Conservation (phyloP, 106 monocot species). For the Phalaenopsis equestris region DNA sequence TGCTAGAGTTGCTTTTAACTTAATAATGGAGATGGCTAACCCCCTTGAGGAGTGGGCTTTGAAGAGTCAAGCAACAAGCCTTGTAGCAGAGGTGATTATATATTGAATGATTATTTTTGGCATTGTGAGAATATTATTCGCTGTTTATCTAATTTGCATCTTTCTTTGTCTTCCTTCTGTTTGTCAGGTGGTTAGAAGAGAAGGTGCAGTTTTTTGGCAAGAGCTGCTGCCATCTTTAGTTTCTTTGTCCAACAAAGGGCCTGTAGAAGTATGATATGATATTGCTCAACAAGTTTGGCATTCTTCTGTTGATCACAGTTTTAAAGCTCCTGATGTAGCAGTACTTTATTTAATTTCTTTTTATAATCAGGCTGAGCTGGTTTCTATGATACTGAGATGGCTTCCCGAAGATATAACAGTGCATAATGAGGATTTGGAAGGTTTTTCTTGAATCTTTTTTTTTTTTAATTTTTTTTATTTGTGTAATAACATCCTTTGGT, state of each 20-base stretch:
- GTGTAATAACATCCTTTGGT: slow-evolving; percentile 3
- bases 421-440: slow-evolving; percentile 98
- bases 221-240: slow-evolving; percentile 74
- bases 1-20: slow-evolving; percentile 52
- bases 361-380: slow-evolving; percentile 69
- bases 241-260: slow-evolving; percentile 76
- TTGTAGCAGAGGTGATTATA: slow-evolving; percentile 76
- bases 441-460: slow-evolving; percentile 25
- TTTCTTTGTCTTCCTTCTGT: slow-evolving; percentile 11
- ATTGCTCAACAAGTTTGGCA: background rate
- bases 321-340: slow-evolving; percentile 5
- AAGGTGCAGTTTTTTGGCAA: slow-evolving; percentile 75
- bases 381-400: slow-evolving; percentile 97
- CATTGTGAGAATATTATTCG: background rate
- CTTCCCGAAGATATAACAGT: slow-evolving; percentile 99
- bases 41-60: slow-evolving; percentile 86
- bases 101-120: slow-evolving; percentile 2
- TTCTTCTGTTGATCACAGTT: slow-evolving; percentile 6
- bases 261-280: slow-evolving; percentile 52
- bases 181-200: slow-evolving; percentile 72
- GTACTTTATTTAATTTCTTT: slow-evolving; percentile 10
- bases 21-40: slow-evolving; percentile 57
- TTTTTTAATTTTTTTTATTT: no score
- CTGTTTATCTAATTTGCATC: background rate
- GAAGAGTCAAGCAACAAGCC: slow-evolving; percentile 92